phyloP scores from a whole-genome alignment of 2,329 filamentous ascomycete species.

The Colletotrichum graminicola region DNA sequence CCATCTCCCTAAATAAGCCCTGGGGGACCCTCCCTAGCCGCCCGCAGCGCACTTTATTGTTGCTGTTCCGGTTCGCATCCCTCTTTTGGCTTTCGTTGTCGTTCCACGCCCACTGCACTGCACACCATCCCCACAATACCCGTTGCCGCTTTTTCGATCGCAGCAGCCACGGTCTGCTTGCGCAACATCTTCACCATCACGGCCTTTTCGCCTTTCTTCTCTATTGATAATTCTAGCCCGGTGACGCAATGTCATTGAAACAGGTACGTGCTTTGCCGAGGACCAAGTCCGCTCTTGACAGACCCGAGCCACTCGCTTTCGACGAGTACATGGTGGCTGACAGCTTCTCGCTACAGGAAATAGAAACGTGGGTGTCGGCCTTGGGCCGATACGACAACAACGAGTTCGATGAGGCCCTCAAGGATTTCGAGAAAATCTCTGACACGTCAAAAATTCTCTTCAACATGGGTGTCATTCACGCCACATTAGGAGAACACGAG shows the following conservation, averaged over 20 bases:
- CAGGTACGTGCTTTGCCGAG: constrained; percentile 59
- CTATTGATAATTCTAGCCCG: constrained; percentile 4
- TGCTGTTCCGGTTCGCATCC: constrained; percentile 24
- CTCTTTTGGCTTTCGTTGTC: constrained; percentile 36
- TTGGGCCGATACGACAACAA: constrained; percentile 95
- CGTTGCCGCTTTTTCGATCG: constrained; percentile 13
- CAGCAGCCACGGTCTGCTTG: constrained; percentile 38
- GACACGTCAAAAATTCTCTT: constrained; percentile 99
- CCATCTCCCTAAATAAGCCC: constrained; percentile 43
- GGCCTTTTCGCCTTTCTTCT: background rate
- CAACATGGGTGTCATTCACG: constrained; percentile 98
- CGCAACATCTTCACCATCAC: background rate
- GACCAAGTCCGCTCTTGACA: background rate
- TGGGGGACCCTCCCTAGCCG: constrained; percentile 42
- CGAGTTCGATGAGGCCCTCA: constrained; percentile 91
- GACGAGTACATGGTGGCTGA: constrained; percentile 8
- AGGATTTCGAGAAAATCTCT: constrained; percentile 85
- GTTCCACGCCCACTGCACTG: background rate
- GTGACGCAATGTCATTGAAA: constrained; percentile 68
- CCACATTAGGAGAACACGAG: constrained; percentile 94
- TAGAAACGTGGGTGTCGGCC: constrained; percentile 97
- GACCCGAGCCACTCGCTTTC: background rate
- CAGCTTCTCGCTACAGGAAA: constrained; percentile 74
- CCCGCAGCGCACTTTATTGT: constrained; percentile 24
- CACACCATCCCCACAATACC: constrained; percentile 31